phyloP scores from a whole-genome alignment of 73 alveolate genomes.

The Paramecium biaurelia region DNA sequence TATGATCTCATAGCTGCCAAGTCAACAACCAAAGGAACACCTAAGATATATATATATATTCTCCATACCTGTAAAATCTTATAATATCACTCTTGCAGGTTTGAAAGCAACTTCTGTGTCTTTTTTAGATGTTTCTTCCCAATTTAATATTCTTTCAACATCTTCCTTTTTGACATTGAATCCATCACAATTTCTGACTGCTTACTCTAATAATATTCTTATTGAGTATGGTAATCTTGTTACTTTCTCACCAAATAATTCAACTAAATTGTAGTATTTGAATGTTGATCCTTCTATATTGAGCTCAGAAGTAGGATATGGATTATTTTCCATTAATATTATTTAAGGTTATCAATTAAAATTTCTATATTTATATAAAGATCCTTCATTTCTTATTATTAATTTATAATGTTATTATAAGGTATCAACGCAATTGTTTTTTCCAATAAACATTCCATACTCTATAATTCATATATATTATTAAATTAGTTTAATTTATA shows the following conservation, averaged over 20 bases:
- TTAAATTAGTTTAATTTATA: not conserved
- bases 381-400: not conserved
- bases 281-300: not conserved
- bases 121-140: slow-evolving; percentile 76
- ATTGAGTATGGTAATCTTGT: slow-evolving; percentile 80
- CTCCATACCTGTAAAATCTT: slow-evolving; percentile 82
- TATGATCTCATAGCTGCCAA: slow-evolving; percentile 94
- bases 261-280: not conserved
- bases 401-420: not conserved
- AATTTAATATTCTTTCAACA: slow-evolving; percentile 83
- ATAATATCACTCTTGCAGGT: slow-evolving; percentile 91
- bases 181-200: slow-evolving; percentile 91
- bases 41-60: slow-evolving; percentile 11
- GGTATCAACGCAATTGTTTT: not conserved
- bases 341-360: not conserved
- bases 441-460: not conserved
- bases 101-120: slow-evolving; percentile 90
- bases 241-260: not conserved
- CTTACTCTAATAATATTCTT: slow-evolving; percentile 84
- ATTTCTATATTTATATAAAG: not conserved
- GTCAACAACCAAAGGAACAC: slow-evolving; percentile 93
- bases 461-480: not conserved
- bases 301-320: not conserved
- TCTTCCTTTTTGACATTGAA: slow-evolving; percentile 77
- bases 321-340: not conserved